Conservation (phyloP, 371 early-diverging fungal genomes). For the Zancudomyces culisetae region DNA sequence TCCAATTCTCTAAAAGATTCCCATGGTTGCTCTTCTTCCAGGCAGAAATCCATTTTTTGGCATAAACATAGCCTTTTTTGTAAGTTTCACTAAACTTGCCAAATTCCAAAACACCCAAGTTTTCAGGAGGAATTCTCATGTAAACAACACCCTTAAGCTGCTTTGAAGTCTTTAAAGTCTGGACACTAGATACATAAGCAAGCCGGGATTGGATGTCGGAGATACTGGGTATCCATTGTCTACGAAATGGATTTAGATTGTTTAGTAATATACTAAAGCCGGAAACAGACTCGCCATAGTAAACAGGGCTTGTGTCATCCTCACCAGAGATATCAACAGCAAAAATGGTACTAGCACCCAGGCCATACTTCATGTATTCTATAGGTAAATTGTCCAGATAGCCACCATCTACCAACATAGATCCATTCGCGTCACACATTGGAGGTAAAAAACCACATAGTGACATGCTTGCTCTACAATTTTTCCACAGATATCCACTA, state of each 20-base stretch:
- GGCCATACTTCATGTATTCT: constrained; percentile 63
- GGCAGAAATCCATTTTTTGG: constrained; percentile 49
- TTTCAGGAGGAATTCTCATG: constrained; percentile 70
- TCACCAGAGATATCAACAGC: constrained; percentile 91
- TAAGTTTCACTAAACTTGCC: constrained; percentile 80
- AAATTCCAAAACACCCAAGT: constrained; percentile 87
- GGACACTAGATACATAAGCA: constrained; percentile 88
- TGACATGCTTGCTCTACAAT: constrained; percentile 97
- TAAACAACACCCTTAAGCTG: constrained; percentile 66
- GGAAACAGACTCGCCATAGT: constrained; percentile 84
- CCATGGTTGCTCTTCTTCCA: constrained; percentile 41
- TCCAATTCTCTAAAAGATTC: background rate
- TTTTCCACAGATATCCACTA: constrained; percentile 90
- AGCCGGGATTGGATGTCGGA: constrained; percentile 95
- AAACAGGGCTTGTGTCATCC: constrained; percentile 75
- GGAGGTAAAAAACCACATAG: constrained; percentile 90
- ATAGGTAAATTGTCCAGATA: constrained; percentile 98
- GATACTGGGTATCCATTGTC: constrained; percentile 66
- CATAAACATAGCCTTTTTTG: constrained; percentile 79
- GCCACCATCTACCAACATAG: constrained; percentile 97
- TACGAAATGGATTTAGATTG: constrained; percentile 55
- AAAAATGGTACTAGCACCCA: constrained; percentile 88
- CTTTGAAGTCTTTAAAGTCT: constrained; percentile 79
- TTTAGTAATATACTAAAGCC: constrained; percentile 86
- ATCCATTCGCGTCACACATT: constrained; percentile 76